Base-by-base conservation (phyloP, 179 eudicot species). In the Spergularia azorica region DNA sequence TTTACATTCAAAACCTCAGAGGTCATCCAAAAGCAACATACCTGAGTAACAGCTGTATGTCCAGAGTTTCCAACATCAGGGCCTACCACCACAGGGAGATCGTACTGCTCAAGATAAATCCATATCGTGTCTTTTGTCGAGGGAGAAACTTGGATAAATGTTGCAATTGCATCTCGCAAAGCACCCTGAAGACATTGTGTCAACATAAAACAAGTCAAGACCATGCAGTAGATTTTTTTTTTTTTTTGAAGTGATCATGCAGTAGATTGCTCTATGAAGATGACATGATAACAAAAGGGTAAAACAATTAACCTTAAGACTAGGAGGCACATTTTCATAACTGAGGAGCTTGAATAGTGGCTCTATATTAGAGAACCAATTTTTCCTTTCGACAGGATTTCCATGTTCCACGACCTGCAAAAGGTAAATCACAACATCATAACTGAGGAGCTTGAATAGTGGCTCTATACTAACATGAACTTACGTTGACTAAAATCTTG, bases 321-420 rank as follows among this genome's bases (percentile, higher is more conserved):
- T 89, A 67, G 98, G 96, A 78, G 98, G 98, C 84, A 96, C 99
- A 79, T 96, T 96, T 81, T 96, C 99, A 80, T 86, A 96, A 79
- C 99, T 82, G 75, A 96, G 99, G 77, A 96, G 98, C 89, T 90
- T 96, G 85, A 96, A 94, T 70, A 96, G 81, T 71, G 98, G 98
- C 80, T 96, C 98, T 65, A 94, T 94, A 83, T 96, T 98, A 83
- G 95, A 89, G 82, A 96, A 96, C 98, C 99, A 96, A 77, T 88
- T 88, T 84, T 86, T 94, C 80, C 90, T 79, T 81, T 89, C 97
- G 84, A 80, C 64, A 60, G 99, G 93, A 78, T 85, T 92, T 64
- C 97, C 98, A 83, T 92, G 86, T 84, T 89, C 91, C 79, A 94
- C 82, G 9, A 95, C 99, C 99, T 95, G 78, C 72, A 61, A 48